Conservation (phyloP, 768 basidiomycete genomes). For the Boletus edulis region DNA sequence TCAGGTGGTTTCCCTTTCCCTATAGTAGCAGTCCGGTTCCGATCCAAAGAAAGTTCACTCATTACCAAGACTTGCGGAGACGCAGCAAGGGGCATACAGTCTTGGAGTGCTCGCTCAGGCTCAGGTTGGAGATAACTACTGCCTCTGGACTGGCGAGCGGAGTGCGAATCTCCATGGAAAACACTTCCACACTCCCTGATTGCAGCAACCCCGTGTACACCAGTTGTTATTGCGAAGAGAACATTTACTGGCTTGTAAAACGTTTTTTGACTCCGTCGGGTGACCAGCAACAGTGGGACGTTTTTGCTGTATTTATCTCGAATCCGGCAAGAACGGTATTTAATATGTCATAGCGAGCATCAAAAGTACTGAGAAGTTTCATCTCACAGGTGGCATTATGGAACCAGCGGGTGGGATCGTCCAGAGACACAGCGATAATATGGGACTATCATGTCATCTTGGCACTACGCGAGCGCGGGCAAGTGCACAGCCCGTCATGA, state of each 20-base stretch:
- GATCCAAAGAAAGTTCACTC: slow-evolving; percentile 11
- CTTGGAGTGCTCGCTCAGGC: too few relatives aligned
- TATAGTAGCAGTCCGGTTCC: slow-evolving; percentile 4
- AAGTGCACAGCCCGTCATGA: not conserved
- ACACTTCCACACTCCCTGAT: slow-evolving; percentile 22
- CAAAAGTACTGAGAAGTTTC: slow-evolving; percentile 6
- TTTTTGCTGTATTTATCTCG: slow-evolving; percentile 62
- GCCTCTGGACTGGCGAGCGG: slow-evolving; percentile 9
- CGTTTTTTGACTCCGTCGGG: slow-evolving; percentile 35
- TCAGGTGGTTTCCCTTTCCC: not conserved
- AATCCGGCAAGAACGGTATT: slow-evolving; percentile 57
- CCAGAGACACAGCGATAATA: slow-evolving; percentile 42
- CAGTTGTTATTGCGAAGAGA: slow-evolving; percentile 69
- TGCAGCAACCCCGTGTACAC: slow-evolving; percentile 46
- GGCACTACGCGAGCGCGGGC: slow-evolving; percentile 39
- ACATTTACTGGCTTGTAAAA: slow-evolving; percentile 58
- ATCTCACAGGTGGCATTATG: slow-evolving; percentile 58
- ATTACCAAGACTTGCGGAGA: not conserved
- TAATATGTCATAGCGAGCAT: not conserved
- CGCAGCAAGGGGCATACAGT: not conserved
- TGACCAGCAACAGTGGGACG: slow-evolving; percentile 42
- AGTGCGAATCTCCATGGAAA: slow-evolving; percentile 19
- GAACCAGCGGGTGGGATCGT: slow-evolving; percentile 48
- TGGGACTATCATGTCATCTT: slow-evolving; percentile 81
- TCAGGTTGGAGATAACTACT: too few relatives aligned